Evolutionary conservation across 1,284 basidiomycete species (phyloP).

Genomic region (Laetiporus sulphureus): DNA sequence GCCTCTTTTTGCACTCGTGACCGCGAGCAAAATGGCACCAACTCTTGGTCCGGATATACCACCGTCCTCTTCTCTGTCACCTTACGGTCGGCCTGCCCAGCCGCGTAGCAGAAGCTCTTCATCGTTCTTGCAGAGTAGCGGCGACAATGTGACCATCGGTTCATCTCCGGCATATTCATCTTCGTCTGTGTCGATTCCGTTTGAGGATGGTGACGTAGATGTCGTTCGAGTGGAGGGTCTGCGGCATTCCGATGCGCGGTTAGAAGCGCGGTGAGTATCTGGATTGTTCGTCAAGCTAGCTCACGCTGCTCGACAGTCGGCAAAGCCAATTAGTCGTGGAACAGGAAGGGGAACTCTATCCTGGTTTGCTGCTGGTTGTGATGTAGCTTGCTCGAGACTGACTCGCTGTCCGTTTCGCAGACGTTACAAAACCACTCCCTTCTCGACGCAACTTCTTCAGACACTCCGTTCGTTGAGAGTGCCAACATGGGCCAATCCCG

Average conservation of each 20-base stretch:
- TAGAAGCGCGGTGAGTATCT: constrained; percentile 68
- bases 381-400: constrained; percentile 8
- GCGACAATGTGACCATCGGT: constrained; percentile 12
- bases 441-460: constrained; percentile 52
- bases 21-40: constrained; percentile 19
- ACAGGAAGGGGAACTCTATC: constrained; percentile 17
- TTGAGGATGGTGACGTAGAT: constrained; percentile 36
- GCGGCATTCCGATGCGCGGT: constrained; percentile 48
- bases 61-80: constrained; percentile 11
- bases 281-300: constrained; percentile 8
- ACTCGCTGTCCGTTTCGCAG: constrained; percentile 31
- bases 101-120: constrained; percentile 17
- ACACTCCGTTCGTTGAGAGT: constrained; percentile 48
- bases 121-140: constrained; percentile 18
- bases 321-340: constrained; percentile 17
- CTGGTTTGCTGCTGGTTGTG: constrained; percentile 16
- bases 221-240: constrained; percentile 55
- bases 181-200: constrained; percentile 35
- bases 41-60: constrained; percentile 23
- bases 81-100: constrained; percentile 11
- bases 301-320: constrained; percentile 18
- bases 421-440: constrained; percentile 56
- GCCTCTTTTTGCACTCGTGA: constrained; percentile 14
- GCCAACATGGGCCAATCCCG: constrained; percentile 47
- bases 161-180: constrained; percentile 26